Evolutionary conservation across 2,329 filamentous ascomycete genomes (phyloP), one percentile per base, ranked within the genome.

Genomic region (Bipolaris oryzae): DNA sequence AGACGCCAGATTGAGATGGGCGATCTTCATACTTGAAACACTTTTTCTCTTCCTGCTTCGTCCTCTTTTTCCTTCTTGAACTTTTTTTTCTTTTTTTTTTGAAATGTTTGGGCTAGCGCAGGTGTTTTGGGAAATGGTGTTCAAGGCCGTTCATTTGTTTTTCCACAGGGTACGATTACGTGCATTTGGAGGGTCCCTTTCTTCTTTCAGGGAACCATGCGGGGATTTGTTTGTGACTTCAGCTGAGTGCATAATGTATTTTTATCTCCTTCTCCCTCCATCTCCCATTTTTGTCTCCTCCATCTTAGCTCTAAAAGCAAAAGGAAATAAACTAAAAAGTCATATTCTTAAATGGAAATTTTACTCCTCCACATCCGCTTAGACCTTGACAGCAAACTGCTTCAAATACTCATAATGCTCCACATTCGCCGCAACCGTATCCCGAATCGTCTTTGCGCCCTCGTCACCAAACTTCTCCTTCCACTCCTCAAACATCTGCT

Each of bases 331-430:
- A 28, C 23, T 18, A 6, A 18, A 43, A 43, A 25, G 20, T 25
- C 39, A 42, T 42, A 9, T 21, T 15, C 7, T 42, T 5, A 25
- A n/a, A 1, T 13, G 15, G 39, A 15, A 10, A 3, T 25, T 23
- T 23, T 3, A 25, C 5, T 25, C 20, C n/a, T 2, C 20, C 9
- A 6, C 20, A 7, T 7, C 10, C 10, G 10, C n/a, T 11, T 43
- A 50, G 13, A 50, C 16, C 75, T 85, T 84, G 70, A 92, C 81
- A 58, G 87, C 87, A 77, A 91, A 95, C 68, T 86, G 83, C 83
- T 90, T 93, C 76, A 95, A 78, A 73, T 93, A 92, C 76, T 94
- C 89, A 74, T 95, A 95, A 72, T 92, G 84, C 48, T 82, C 80
- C 45, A 90, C 79, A 69, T 92, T 93, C 51, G 84, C 87, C 58